Conservation (phyloP, 2,329 filamentous ascomycete genomes). For the Penicillium olsonii region DNA sequence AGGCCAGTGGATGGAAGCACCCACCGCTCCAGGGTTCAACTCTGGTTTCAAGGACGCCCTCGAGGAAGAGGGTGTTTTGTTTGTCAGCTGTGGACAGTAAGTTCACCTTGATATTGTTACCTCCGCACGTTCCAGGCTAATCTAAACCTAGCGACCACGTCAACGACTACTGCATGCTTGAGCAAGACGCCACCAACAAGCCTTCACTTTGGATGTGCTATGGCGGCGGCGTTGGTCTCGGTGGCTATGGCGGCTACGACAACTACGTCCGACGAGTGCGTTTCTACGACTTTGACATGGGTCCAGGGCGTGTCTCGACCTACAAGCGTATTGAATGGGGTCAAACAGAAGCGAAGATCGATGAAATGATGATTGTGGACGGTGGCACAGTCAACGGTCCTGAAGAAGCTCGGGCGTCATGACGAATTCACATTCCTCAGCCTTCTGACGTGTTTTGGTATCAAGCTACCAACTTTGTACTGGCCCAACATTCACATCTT, state of each 20-base stretch:
- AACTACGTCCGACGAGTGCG: constrained; percentile 81
- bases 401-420: constrained; percentile 11
- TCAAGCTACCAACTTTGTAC: constrained; percentile 2
- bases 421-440: neutral
- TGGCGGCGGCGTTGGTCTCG: constrained; percentile 86
- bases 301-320: constrained; percentile 81
- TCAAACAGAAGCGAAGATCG: constrained; percentile 53
- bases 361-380: constrained; percentile 64
- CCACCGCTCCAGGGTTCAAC: constrained; percentile 87
- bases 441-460: neutral
- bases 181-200: constrained; percentile 53
- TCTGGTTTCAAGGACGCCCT: constrained; percentile 90
- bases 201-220: constrained; percentile 97
- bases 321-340: constrained; percentile 85
- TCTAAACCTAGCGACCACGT: constrained; percentile 71
- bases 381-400: constrained; percentile 54
- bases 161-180: constrained; percentile 92
- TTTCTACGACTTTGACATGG: constrained; percentile 91
- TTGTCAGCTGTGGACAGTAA: constrained; percentile 89
- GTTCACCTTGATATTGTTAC: constrained; percentile 41
- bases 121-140: constrained; percentile 18
- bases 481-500: constrained; percentile 16
- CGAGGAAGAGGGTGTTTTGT: constrained; percentile 78
- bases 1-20: constrained; percentile 76
- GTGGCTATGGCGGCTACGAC: constrained; percentile 90